A percentile compares a stretch with the other conserved stretches of the same genome.
Conservation (phyloP, 192 early-diverging fungal species). For the Coemansia sp. region DNA sequence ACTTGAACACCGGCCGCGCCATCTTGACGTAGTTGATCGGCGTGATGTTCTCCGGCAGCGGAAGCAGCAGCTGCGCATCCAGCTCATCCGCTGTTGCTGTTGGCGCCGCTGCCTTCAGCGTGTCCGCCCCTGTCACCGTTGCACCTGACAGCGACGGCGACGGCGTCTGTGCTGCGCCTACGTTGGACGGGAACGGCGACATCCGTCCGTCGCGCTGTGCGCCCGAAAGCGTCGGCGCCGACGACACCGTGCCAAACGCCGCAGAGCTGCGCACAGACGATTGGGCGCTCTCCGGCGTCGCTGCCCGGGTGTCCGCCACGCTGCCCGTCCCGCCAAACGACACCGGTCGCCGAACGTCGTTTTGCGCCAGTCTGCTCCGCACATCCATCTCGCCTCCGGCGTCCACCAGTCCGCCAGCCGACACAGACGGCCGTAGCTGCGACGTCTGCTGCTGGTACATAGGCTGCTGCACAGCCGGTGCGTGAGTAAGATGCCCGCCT, state of each 20-base stretch:
- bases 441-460: not conserved
- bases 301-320: not conserved
- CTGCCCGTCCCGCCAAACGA: constrained; percentile 33
- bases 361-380: not conserved
- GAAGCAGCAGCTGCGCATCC: constrained; percentile 28
- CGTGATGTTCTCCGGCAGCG: constrained; percentile 41
- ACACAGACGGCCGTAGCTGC: constrained; percentile 1
- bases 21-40: constrained; percentile 54
- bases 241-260: constrained; percentile 39
- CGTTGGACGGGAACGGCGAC: constrained; percentile 53
- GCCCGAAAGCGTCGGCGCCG: constrained; percentile 39
- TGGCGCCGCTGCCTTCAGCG: constrained; percentile 5
- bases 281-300: constrained; percentile 9
- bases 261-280: constrained; percentile 19
- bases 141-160: constrained; percentile 1
- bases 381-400: not conserved
- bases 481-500: not conserved
- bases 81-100: constrained; percentile 17
- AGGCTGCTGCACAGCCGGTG: constrained; percentile 2
- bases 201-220: constrained; percentile 36
- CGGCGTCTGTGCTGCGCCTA: constrained; percentile 28
- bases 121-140: constrained; percentile 4
- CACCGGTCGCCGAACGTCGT: constrained; percentile 16
- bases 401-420: not conserved
- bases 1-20: constrained; percentile 50